Evolutionary conservation across 2,329 filamentous ascomycete genomes (phyloP).

Genomic region (Hypoxylon sp.): DNA sequence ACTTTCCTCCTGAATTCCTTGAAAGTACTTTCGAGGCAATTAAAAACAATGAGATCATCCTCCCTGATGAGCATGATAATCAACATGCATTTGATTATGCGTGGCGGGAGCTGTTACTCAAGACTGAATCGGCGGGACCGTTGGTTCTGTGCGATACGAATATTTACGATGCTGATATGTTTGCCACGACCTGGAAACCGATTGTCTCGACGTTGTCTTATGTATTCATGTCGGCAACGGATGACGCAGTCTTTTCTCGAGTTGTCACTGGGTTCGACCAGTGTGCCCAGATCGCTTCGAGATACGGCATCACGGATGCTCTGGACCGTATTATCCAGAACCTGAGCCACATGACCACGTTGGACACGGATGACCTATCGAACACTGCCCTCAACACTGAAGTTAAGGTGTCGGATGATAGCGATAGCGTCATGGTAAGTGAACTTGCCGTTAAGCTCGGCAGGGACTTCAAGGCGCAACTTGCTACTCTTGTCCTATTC

Average conservation of each 20-base stretch:
- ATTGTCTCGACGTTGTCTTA: constrained; percentile 96
- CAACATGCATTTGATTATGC: constrained; percentile 97
- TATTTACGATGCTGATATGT: constrained; percentile 97
- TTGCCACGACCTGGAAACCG: constrained; percentile 93
- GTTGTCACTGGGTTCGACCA: constrained; percentile 97
- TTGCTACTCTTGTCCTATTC: constrained; percentile 96
- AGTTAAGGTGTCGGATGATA: constrained; percentile 90
- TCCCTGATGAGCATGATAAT: constrained; percentile 97
- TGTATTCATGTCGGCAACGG: constrained; percentile 98
- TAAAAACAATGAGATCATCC: constrained; percentile 92
- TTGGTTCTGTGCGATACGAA: constrained; percentile 90
- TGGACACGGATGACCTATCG: constrained; percentile 81
- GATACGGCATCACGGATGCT: constrained; percentile 85
- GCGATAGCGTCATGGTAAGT: constrained; percentile 89
- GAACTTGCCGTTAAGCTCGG: constrained; percentile 97
- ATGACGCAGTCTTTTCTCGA: constrained; percentile 93
- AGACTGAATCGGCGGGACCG: constrained; percentile 81
- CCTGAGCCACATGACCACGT: constrained; percentile 89
- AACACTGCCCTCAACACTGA: constrained; percentile 95
- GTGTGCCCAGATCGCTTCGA: constrained; percentile 91
- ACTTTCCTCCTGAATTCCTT: constrained; percentile 88
- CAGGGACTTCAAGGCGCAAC: constrained; percentile 90
- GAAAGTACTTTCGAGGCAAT: constrained; percentile 92
- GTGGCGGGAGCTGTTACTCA: constrained; percentile 93
- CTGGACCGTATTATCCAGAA: constrained; percentile 94